Conservation (phyloP, 257 asterid species). For the Voacanga thouarsii region DNA sequence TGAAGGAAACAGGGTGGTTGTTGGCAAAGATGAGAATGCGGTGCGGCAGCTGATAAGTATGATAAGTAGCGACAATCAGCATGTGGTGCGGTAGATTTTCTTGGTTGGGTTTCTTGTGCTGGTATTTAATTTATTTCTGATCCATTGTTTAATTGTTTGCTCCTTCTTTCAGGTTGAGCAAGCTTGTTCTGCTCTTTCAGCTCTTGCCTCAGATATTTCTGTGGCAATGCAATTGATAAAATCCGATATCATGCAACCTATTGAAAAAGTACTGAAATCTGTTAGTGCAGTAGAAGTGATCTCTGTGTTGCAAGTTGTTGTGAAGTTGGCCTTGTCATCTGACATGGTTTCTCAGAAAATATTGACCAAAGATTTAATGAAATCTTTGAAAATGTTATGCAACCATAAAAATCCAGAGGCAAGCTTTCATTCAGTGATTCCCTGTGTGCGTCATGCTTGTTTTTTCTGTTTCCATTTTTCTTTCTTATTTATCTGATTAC, state of each 20-base stretch:
- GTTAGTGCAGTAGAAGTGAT: conserved; percentile 71
- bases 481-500: conserved; percentile 22
- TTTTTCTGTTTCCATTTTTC: conserved; percentile 17
- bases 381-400: conserved; percentile 72
- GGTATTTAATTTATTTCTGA: conserved; percentile 13
- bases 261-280: conserved; percentile 82
- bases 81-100: conserved; percentile 64
- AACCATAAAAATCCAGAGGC: conserved; percentile 87
- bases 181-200: conserved; percentile 95
- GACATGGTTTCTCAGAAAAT: conserved; percentile 87
- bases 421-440: conserved; percentile 35
- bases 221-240: conserved; percentile 94
- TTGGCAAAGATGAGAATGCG: conserved; percentile 97
- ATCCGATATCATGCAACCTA: conserved; percentile 94
- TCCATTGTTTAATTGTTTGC: conserved; percentile 20
- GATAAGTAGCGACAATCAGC: conserved; percentile 97
- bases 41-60: conserved; percentile 98
- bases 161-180: conserved; percentile 71
- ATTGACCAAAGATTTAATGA: conserved; percentile 83
- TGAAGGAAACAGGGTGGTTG: conserved; percentile 84
- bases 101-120: conserved; percentile 15
- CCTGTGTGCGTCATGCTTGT: background rate
- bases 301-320: conserved; percentile 90
- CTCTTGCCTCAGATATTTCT: conserved; percentile 84
- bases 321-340: conserved; percentile 78